Evolutionary conservation across 495 filamentous ascomycete species (phyloP).

Genomic region (Aeminium ludgeri): DNA sequence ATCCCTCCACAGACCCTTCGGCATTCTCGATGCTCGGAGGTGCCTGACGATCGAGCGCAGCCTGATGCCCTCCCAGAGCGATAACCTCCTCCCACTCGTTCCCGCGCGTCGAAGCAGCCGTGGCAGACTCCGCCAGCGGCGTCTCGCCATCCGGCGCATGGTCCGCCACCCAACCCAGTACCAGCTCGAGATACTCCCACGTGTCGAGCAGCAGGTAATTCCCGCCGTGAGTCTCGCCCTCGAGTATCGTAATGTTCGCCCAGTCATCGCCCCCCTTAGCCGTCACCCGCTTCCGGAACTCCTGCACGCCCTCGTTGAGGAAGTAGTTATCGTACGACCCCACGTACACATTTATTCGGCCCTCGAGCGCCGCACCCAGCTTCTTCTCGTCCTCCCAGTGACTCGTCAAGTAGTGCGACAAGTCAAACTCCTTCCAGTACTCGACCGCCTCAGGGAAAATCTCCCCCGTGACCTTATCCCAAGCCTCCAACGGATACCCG

Average conservation of each 20-base stretch:
- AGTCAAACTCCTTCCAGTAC: neutral
- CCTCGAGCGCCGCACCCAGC: constrained; percentile 9
- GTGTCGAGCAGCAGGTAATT: constrained; percentile 5
- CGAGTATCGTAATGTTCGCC: constrained; percentile 14
- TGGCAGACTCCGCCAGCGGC: constrained; percentile 3
- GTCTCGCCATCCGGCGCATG: constrained; percentile 13
- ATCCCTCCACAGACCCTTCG: neutral
- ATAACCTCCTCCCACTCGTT: constrained; percentile 12
- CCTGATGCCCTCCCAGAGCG: constrained; percentile 8
- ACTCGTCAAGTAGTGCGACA: constrained; percentile 6
- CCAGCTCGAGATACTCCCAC: constrained; percentile 14
- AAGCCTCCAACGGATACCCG: constrained; percentile 16
- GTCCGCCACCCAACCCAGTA: constrained; percentile 7
- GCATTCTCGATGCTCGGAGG: constrained; percentile 1
- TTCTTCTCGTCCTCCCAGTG: constrained; percentile 11
- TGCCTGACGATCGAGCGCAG: constrained; percentile 10
- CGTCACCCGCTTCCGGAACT: too few species aligned
- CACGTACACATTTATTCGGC: constrained; percentile 15
- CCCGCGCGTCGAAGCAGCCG: constrained; percentile 1
- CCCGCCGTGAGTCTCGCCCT: constrained; percentile 9
- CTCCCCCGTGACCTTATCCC: constrained; percentile 18
- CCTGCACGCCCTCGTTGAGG: constrained; percentile 14
- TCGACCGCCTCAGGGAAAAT: constrained; percentile 9
- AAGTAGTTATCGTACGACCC: constrained; percentile 14
- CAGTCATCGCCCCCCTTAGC: constrained; percentile 11